These are phyloP conservation scores for Friedmanniomyces simplex DNA, from an alignment of 495 filamentous ascomycete species.

Conservation along the genomic window DNA sequence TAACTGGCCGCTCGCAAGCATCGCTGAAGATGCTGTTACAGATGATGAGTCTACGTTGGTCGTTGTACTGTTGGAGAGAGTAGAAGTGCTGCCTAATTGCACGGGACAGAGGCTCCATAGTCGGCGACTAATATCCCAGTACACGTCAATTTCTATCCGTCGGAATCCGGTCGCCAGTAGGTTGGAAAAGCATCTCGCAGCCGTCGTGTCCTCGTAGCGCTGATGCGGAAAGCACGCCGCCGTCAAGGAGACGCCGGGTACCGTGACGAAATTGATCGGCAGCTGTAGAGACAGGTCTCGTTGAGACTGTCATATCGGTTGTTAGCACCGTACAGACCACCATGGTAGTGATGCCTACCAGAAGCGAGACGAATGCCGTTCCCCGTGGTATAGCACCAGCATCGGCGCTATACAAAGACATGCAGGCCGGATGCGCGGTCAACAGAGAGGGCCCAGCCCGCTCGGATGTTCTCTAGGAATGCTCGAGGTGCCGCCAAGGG, in stretches of 20 bases:
- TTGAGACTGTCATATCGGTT: constrained; percentile 33
- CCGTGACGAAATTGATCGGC: constrained; percentile 52
- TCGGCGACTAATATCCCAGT: constrained; percentile 46
- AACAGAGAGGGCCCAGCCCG: too few species aligned
- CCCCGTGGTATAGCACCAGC: constrained; percentile 6
- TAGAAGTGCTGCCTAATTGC: constrained; percentile 17
- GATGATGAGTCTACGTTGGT: background rate
- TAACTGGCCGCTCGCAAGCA: constrained; percentile 13
- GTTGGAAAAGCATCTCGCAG: constrained; percentile 49
- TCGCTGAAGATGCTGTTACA: background rate
- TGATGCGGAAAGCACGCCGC: constrained; percentile 49
- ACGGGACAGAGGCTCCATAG: constrained; percentile 54
- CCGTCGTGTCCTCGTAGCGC: constrained; percentile 38
- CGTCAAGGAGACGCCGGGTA: constrained; percentile 43
- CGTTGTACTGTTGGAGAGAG: constrained; percentile 10
- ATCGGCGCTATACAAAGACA: constrained; percentile 10
- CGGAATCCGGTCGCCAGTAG: constrained; percentile 49
- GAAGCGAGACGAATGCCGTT: constrained; percentile 3
- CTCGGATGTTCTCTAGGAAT: too few species aligned
- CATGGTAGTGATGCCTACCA: constrained; percentile 2
- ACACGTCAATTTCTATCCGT: constrained; percentile 51
- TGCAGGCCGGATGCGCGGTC: background rate
- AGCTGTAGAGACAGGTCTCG: constrained; percentile 49
- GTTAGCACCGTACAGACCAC: background rate
- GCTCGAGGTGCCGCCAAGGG: too few species aligned